These are phyloP conservation scores for Rhynchosporium graminicola DNA, from an alignment of 2,329 filamentous ascomycete species.

Conservation along the genomic window DNA sequence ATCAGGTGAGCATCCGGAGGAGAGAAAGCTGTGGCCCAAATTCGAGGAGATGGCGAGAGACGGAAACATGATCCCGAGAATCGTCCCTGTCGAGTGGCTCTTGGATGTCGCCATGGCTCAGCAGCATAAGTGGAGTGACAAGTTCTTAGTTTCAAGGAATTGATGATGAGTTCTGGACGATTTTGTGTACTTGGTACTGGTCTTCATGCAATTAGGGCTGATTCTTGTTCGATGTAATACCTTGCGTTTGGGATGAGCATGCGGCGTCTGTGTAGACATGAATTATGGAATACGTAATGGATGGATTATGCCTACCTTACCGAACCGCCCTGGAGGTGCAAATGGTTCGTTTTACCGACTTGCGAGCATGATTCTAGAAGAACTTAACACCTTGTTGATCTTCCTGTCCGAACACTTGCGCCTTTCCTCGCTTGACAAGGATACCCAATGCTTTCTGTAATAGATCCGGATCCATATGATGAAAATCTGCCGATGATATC, in stretches of 20 bases:
- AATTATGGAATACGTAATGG: slow-evolving; percentile 15
- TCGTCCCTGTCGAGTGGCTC: slow-evolving; percentile 88
- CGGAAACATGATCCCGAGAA: slow-evolving; percentile 75
- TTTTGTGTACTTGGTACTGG: slow-evolving; percentile 2
- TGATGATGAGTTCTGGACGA: slow-evolving; percentile 2
- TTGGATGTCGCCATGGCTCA: slow-evolving; percentile 89
- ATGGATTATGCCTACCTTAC: slow-evolving; percentile 10
- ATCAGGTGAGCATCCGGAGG: slow-evolving; percentile 64
- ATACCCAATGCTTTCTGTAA: slow-evolving; percentile 77
- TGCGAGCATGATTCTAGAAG: slow-evolving; percentile 59
- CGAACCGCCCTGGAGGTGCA: slow-evolving; percentile 22
- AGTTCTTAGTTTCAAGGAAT: slow-evolving; percentile 50
- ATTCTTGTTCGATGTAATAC: slow-evolving; percentile 17
- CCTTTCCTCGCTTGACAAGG: slow-evolving; percentile 86
- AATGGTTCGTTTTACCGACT: neutral
- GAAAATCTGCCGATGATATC: slow-evolving; percentile 60
- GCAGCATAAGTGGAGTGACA: slow-evolving; percentile 66
- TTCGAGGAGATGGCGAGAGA: slow-evolving; percentile 79
- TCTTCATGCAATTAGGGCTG: neutral
- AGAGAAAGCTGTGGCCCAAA: slow-evolving; percentile 74
- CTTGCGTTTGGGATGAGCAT: slow-evolving; percentile 15
- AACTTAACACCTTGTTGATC: slow-evolving; percentile 94
- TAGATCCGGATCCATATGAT: slow-evolving; percentile 83
- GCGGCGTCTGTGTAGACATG: slow-evolving; percentile 7
- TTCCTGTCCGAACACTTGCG: slow-evolving; percentile 88